A percentile compares a stretch with the other conserved stretches of the same genome.
Evolutionary conservation across 1,284 basidiomycete species (phyloP).

Genomic region (Leucocoprinus gongylophorus): DNA sequence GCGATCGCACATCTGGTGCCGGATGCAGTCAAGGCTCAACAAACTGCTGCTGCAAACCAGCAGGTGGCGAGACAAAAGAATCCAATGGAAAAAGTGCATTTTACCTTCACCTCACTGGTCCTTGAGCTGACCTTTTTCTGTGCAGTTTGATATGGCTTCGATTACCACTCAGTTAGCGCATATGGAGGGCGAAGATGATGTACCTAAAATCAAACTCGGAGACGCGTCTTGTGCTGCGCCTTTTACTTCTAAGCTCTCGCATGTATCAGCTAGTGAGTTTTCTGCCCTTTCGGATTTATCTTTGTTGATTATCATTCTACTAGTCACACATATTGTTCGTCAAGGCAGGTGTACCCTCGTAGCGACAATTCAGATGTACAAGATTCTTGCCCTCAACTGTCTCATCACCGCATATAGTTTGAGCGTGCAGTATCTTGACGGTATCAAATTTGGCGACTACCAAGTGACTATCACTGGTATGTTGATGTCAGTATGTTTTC

Average conservation of each 20-base stretch:
- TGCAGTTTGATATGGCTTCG: conserved; percentile 77
- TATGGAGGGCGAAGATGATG: conserved; percentile 88
- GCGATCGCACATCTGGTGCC: conserved; percentile 81
- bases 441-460: conserved; percentile 97
- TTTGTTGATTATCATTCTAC: conserved; percentile 9
- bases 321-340: conserved; percentile 91
- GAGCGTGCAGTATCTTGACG: conserved; percentile 93
- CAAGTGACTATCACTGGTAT: conserved; percentile 90
- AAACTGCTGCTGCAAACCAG: conserved; percentile 62
- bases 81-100: conserved; percentile 82
- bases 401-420: conserved; percentile 94
- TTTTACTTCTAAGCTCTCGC: conserved; percentile 92
- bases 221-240: conserved; percentile 96
- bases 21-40: conserved; percentile 85
- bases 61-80: conserved; percentile 68
- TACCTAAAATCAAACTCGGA: conserved; percentile 94
- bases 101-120: conserved; percentile 6
- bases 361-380: conserved; percentile 98
- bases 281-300: conserved; percentile 6
- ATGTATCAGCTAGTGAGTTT: conserved; percentile 82
- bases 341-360: conserved; percentile 96
- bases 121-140: not conserved
- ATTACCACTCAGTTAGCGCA: conserved; percentile 89
- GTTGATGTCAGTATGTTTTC: conserved; percentile 95
- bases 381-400: conserved; percentile 93